phyloP scores from a whole-genome alignment of 139 green algal genomes.

The Gonium pectorale region DNA sequence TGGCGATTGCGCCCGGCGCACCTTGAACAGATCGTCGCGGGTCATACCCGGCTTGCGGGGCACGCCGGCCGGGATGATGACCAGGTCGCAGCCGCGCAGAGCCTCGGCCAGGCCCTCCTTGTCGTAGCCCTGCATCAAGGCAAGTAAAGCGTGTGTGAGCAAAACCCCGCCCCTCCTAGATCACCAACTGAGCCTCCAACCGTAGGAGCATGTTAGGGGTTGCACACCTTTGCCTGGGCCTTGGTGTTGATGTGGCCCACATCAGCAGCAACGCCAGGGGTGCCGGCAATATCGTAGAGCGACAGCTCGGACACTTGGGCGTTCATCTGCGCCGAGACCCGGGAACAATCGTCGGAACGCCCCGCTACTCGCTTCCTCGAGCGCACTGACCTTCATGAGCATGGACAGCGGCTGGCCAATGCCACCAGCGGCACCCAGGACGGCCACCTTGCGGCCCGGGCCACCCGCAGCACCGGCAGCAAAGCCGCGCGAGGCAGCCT shows the following conservation, averaged over 20 bases:
- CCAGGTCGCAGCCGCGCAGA: constrained; percentile 75
- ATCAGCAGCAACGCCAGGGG: constrained; percentile 94
- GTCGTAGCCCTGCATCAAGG: constrained; percentile 62
- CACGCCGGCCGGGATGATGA: constrained; percentile 98
- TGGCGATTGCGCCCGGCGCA: constrained; percentile 55
- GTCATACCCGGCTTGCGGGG: constrained; percentile 99
- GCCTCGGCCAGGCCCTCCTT: constrained; percentile 80
- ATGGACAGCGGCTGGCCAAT: constrained; percentile 94
- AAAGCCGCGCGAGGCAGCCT: constrained; percentile 31
- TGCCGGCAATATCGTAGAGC: constrained; percentile 70
- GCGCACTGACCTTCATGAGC: constrained; percentile 90
- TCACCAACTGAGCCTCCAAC: constrained; percentile 23
- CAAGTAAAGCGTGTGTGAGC: neutral
- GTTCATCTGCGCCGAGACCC: constrained; percentile 66
- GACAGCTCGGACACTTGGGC: constrained; percentile 59
- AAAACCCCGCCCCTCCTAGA: neutral
- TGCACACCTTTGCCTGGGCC: constrained; percentile 79
- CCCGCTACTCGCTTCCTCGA: neutral
- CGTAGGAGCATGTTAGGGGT: too few species aligned
- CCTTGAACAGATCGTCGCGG: constrained; percentile 99
- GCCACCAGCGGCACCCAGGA: constrained; percentile 91
- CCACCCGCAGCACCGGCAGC: constrained; percentile 10
- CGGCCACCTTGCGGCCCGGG: constrained; percentile 82
- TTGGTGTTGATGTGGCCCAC: constrained; percentile 96
- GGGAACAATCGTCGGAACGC: neutral